A percentile compares a stretch with the other conserved stretches of the same genome.
Evolutionary conservation across 1,139 yeast genomes (phyloP).

Genomic region (Candida pseudoviswanathii): DNA sequence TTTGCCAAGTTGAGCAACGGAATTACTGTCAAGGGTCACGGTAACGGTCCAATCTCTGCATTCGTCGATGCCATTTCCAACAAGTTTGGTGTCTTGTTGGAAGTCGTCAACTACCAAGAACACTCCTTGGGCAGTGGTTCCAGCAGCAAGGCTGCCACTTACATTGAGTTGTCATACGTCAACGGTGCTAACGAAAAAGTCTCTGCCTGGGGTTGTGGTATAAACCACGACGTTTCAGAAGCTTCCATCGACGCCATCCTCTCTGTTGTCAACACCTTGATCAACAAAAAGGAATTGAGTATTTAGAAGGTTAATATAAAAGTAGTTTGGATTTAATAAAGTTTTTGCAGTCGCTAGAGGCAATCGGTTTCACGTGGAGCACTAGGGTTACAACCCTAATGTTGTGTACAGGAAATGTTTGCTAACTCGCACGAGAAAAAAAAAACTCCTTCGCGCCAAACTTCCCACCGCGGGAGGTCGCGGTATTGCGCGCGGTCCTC

Average conservation of each 20-base stretch:
- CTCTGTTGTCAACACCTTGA: constrained; percentile 40
- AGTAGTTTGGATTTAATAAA: not conserved
- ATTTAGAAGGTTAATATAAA: constrained; percentile 6
- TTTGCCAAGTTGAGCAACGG: constrained; percentile 29
- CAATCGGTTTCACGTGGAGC: not conserved
- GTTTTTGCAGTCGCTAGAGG: not conserved
- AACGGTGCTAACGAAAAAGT: constrained; percentile 28
- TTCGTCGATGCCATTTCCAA: constrained; percentile 44
- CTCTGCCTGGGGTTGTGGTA: constrained; percentile 49
- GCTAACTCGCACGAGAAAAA: not conserved
- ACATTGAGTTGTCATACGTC: constrained; percentile 41
- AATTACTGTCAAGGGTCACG: constrained; percentile 59
- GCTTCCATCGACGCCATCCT: constrained; percentile 52
- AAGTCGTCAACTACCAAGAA: constrained; percentile 47
- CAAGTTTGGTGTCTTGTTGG: constrained; percentile 35
- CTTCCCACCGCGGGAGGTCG: not conserved
- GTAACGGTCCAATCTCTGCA: constrained; percentile 93
- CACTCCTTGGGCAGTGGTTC: constrained; percentile 49
- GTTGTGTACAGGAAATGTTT: not conserved
- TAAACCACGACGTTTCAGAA: constrained; percentile 47
- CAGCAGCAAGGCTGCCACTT: constrained; percentile 49
- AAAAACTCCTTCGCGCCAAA: not conserved
- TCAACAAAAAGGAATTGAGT: constrained; percentile 24
- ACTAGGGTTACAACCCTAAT: not conserved
- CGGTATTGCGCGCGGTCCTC: not conserved